Conservation (phyloP, 371 early-diverging fungal species). For the Polyrhizophydium stewartii region DNA sequence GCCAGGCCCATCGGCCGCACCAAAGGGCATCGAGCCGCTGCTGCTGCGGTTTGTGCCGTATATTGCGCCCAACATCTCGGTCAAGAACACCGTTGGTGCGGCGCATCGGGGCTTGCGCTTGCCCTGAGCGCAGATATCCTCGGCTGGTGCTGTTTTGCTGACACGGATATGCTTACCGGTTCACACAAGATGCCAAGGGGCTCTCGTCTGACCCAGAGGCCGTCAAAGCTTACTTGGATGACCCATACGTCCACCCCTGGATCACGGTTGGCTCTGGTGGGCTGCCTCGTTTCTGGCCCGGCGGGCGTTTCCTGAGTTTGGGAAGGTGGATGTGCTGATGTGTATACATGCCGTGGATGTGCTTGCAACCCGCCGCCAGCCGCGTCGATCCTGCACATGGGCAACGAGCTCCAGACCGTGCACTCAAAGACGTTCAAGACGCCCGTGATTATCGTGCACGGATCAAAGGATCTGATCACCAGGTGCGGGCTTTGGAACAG, state of each 20-base stretch:
- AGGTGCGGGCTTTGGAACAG: no score
- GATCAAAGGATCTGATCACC: constrained; percentile 19
- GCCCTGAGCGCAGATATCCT: no score
- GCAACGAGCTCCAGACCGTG: constrained; percentile 12
- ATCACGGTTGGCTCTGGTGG: constrained; percentile 4
- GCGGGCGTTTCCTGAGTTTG: no score
- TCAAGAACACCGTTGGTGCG: not conserved
- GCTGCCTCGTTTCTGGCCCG: not conserved
- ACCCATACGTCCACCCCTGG: constrained; percentile 21
- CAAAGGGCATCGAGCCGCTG: not conserved
- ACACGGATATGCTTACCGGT: no score
- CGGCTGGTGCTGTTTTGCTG: no score
- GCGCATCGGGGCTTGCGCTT: no score
- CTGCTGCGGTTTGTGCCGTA: not conserved
- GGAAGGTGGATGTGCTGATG: no score
- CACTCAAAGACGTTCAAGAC: constrained; percentile 21
- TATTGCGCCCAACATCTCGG: constrained; percentile 1
- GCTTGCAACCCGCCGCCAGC: not conserved
- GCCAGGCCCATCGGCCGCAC: not conserved
- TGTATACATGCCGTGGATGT: no score
- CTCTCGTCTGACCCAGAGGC: constrained; percentile 11
- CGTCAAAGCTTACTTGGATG: constrained; percentile 10
- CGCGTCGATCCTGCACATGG: not conserved
- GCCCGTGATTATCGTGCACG: constrained; percentile 21
- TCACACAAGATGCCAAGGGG: no score